phyloP scores from a whole-genome alignment of 2,329 filamentous ascomycete genomes.

The Neofusicoccum umdonicola region DNA sequence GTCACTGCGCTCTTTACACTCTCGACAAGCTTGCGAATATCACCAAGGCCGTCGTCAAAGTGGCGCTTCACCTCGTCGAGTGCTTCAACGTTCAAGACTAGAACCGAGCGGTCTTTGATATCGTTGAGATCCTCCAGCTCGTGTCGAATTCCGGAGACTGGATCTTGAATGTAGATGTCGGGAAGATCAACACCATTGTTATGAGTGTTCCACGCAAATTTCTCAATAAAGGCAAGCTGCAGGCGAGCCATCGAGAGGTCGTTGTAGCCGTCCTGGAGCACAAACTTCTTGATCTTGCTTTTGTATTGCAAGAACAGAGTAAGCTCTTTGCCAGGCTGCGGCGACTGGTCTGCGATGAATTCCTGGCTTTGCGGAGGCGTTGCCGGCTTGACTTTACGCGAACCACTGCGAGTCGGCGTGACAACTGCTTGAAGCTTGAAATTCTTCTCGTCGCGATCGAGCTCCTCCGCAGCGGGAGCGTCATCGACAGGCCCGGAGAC shows the following conservation, averaged over 20 bases:
- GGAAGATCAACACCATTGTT: conserved; percentile 88
- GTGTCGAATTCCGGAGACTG: conserved; percentile 91
- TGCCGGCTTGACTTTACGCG: conserved; percentile 34
- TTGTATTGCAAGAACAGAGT: conserved; percentile 96
- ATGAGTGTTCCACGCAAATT: conserved; percentile 98
- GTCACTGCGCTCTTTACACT: conserved; percentile 80
- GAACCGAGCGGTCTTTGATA: conserved; percentile 89
- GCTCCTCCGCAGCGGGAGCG: conserved; percentile 30
- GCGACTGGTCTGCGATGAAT: conserved; percentile 57
- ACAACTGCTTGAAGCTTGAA: conserved; percentile 20
- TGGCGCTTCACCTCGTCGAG: conserved; percentile 96
- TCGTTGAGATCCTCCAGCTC: conserved; percentile 91
- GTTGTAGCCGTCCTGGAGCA: conserved; percentile 77
- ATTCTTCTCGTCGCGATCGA: conserved; percentile 26
- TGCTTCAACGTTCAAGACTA: conserved; percentile 91
- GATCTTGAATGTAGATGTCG: conserved; percentile 97
- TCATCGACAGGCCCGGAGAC: conserved; percentile 33
- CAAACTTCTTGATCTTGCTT: conserved; percentile 94
- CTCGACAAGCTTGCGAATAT: conserved; percentile 78
- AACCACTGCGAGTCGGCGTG: conserved; percentile 30
- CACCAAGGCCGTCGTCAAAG: conserved; percentile 85
- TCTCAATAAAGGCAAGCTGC: conserved; percentile 96
- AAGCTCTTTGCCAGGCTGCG: conserved; percentile 77
- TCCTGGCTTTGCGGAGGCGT: conserved; percentile 41
- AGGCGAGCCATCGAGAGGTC: conserved; percentile 84